A percentile compares a stretch with the other conserved stretches of the same genome.
These are phyloP conservation scores for Colletotrichum higginsianum DNA, from an alignment of 2,329 filamentous ascomycete genomes.

Conservation along the genomic window DNA sequence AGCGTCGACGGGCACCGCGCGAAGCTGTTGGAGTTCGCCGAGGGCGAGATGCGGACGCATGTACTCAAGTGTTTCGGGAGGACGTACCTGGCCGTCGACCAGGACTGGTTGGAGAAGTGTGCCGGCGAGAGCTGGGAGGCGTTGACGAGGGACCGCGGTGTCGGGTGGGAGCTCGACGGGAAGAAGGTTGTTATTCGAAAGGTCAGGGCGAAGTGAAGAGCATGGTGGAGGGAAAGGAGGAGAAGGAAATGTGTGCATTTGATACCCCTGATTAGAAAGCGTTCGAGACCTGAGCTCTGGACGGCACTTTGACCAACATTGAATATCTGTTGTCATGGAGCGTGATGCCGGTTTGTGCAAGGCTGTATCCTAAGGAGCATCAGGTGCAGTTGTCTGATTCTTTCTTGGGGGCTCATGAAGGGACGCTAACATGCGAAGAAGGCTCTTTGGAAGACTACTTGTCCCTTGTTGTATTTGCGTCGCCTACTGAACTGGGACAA, in stretches of 20 bases:
- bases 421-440: too few relatives aligned
- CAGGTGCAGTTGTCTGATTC: too few relatives aligned
- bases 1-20: constrained; percentile 86
- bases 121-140: constrained; percentile 81
- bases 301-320: too few relatives aligned
- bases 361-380: too few relatives aligned
- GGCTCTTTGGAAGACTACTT: too few relatives aligned
- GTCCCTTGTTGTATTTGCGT: too few relatives aligned
- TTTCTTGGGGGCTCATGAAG: too few relatives aligned
- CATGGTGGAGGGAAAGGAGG: not conserved
- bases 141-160: constrained; percentile 76
- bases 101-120: constrained; percentile 77
- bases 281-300: not conserved
- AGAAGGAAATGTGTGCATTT: constrained; percentile 11
- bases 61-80: constrained; percentile 89
- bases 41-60: constrained; percentile 80
- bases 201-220: constrained; percentile 50
- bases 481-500: too few relatives aligned
- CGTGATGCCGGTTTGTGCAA: too few relatives aligned
- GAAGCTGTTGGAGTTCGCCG: constrained; percentile 85
- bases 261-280: constrained; percentile 35
- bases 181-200: constrained; percentile 82
- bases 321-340: too few relatives aligned
- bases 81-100: constrained; percentile 82
- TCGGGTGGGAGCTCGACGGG: constrained; percentile 88